phyloP scores from a whole-genome alignment of 805 yeast genomes.

The Millerago galiae region DNA sequence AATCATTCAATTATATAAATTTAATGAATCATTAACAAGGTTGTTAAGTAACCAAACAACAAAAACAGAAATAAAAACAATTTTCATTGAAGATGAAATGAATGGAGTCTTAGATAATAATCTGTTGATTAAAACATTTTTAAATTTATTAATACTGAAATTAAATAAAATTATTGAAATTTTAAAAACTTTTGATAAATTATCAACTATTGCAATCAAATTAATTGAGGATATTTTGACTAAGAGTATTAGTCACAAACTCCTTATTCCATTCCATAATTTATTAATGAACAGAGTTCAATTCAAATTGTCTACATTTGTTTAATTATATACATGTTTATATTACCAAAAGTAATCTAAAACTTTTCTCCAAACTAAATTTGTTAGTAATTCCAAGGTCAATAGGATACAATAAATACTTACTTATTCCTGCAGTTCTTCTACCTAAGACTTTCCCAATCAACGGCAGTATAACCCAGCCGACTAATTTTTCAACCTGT shows the following conservation, averaged over 20 bases:
- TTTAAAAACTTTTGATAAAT: neutral
- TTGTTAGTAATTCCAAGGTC: neutral
- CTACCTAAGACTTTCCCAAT: conserved; percentile 66
- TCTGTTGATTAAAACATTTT: conserved; percentile 13
- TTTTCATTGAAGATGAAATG: neutral
- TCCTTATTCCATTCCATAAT: conserved; percentile 19
- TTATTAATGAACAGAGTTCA: conserved; percentile 9
- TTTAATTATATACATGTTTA: neutral
- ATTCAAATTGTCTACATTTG: neutral
- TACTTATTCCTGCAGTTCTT: conserved; percentile 36
- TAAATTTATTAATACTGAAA: conserved; percentile 14
- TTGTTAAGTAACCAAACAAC: conserved; percentile 10
- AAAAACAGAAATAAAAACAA: neutral
- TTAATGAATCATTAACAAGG: conserved; percentile 22
- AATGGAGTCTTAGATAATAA: conserved; percentile 10
- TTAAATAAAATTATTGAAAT: conserved; percentile 9
- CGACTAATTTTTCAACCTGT: conserved; percentile 52
- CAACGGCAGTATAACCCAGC: conserved; percentile 57
- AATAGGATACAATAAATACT: neutral
- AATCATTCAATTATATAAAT: conserved; percentile 18
- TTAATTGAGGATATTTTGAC: neutral
- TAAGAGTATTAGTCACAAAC: conserved; percentile 16
- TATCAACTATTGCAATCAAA: neutral
- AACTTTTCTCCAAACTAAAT: conserved; percentile 16
- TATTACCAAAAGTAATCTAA: conserved; percentile 14